phyloP scores from a whole-genome alignment of 192 early-diverging fungal genomes.

The Backusella psychrophila region DNA sequence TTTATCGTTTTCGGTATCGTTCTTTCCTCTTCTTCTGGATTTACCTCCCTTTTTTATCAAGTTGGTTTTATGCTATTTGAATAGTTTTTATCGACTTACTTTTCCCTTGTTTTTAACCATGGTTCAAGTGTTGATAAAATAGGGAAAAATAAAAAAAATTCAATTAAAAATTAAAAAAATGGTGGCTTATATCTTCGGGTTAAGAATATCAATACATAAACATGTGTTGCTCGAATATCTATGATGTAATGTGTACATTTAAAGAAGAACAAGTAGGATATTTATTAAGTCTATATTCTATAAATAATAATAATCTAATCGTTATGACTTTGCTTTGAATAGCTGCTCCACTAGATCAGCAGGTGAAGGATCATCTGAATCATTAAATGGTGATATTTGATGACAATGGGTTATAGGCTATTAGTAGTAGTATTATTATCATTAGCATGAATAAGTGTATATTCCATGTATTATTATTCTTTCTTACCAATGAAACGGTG shows the following conservation, averaged over 20 bases:
- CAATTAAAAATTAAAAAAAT: background rate
- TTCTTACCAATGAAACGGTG: conserved; percentile 18
- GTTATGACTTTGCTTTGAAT: conserved; percentile 10
- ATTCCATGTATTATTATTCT: background rate
- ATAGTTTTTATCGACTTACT: conserved; percentile 40
- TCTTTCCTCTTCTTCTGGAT: conserved; percentile 93
- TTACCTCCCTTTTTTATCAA: conserved; percentile 67
- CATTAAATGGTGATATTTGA: background rate
- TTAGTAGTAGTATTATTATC: background rate
- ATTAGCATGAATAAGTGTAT: background rate
- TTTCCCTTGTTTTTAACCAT: conserved; percentile 99
- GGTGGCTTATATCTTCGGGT: background rate
- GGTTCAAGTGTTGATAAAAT: conserved; percentile 12
- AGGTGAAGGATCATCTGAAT: conserved; percentile 19
- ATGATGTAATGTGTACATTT: too few species aligned
- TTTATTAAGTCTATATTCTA: too few species aligned
- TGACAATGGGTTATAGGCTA: background rate
- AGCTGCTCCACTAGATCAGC: conserved; percentile 28
- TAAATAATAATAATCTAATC: too few species aligned
- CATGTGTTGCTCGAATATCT: background rate
- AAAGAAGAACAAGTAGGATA: background rate
- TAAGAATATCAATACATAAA: background rate
- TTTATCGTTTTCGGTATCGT: conserved; percentile 93
- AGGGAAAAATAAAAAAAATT: background rate
- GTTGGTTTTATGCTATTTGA: background rate